Base-by-base conservation (phyloP, 495 filamentous ascomycete genomes). In the Cladorrhinum samala region DNA sequence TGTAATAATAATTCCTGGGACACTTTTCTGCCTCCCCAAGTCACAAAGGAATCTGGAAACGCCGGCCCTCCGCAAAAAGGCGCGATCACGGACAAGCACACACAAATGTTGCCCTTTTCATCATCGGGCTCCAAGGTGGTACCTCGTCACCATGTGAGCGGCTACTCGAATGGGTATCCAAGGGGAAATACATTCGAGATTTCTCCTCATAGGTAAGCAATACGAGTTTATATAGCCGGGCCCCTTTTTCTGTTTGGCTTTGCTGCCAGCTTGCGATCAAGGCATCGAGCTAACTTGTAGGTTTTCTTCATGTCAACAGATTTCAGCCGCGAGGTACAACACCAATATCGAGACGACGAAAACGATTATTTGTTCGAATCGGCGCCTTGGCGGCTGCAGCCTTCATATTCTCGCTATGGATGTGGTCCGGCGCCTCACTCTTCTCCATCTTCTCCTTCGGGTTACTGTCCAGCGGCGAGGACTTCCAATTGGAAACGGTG, bases 401-500 rank as follows among this genome's bases (percentile, higher is more conserved):
- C 3, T 59, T 84, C 3, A 62, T 94, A 39, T 68, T 88, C 57
- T 62, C 75, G 52, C 61, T 84, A 37, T 77, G 91, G 25, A 69
- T 88, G 38, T 80, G 89, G 72, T 74, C 88, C 51, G 80, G 85
- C 49, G 57, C 40, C 49, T 83, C 88, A 2, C 74, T 89, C 62
- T 77, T 89, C 53, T 81, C 88, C 16, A 66, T 85, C 9, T 69
- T 93, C 55, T 85, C 90, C 1, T 71, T 95, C 16, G 85, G 88
- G 37, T 74, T 93, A 24, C 68, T 94, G 9, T 80, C 84, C 27
- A 71, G 80, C 20, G 69, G 71, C 23, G 84, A 86, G 38, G 85
- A 93, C 58, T 79, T 88, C 52, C 81, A 91, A 50, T 79, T 97
- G 48, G 87, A 95, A 63, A 97, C 94, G 2, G 88, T 97, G 42